phyloP scores from a whole-genome alignment of 495 filamentous ascomycete species.

The Cetradonia linearis region DNA sequence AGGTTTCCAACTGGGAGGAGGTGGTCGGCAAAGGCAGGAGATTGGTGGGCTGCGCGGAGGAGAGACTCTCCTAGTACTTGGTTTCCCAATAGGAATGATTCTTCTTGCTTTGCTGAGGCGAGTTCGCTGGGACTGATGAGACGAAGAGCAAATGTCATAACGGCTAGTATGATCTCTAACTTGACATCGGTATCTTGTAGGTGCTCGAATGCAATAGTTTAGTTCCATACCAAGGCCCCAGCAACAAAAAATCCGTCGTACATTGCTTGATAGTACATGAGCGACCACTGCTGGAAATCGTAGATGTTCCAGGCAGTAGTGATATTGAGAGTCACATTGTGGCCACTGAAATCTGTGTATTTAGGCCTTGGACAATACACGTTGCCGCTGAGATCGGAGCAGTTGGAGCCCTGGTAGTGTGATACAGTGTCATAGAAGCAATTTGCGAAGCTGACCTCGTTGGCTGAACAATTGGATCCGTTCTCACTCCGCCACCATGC shows the following conservation, averaged over 20 bases:
- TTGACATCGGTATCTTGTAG: neutral
- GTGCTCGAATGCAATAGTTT: constrained; percentile 6
- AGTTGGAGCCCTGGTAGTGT: neutral
- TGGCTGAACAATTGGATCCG: neutral
- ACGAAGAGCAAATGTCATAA: constrained; percentile 10
- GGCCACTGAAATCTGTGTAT: neutral
- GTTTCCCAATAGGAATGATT: neutral
- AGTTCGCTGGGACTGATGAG: constrained; percentile 14
- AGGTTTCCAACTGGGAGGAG: neutral
- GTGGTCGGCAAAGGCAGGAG: neutral
- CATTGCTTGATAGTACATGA: constrained; percentile 5
- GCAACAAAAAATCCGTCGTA: neutral
- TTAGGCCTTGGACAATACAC: constrained; percentile 3
- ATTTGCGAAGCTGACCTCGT: constrained; percentile 9
- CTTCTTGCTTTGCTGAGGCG: neutral
- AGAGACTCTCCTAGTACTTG: constrained; percentile 14
- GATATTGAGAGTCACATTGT: neutral
- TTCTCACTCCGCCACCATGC: constrained; percentile 9
- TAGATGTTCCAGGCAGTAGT: constrained; percentile 14
- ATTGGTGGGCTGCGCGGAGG: constrained; percentile 4
- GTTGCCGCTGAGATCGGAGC: constrained; percentile 1
- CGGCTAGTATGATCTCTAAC: constrained; percentile 2
- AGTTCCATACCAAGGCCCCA: neutral
- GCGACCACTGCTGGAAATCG: constrained; percentile 11
- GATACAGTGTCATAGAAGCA: constrained; percentile 10